Conservation (phyloP, 208 protist species). For the Leishmania arabica region DNA sequence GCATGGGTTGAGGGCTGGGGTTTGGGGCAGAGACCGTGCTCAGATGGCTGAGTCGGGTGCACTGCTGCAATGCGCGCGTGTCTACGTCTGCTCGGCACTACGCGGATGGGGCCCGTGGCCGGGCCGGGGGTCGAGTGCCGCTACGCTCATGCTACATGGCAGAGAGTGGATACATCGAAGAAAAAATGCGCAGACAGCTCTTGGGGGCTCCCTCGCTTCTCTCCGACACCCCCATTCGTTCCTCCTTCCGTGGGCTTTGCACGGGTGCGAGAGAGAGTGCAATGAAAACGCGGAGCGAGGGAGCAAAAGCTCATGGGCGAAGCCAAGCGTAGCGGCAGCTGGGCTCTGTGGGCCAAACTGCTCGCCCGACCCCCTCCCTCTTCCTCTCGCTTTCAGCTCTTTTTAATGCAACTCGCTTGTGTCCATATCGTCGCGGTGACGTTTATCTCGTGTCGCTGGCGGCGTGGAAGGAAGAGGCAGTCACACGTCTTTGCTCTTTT, state of each 20-base stretch:
- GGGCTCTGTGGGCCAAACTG: no score
- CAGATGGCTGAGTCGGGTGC: no score
- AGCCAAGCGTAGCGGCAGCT: neutral
- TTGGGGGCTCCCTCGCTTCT: neutral
- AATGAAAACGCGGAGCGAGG: neutral
- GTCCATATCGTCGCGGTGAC: neutral
- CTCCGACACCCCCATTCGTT: neutral
- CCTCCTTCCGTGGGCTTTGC: neutral
- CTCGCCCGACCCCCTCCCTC: neutral
- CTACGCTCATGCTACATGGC: no score
- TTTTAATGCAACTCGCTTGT: neutral
- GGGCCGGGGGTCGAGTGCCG: no score
- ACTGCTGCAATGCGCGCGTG: no score
- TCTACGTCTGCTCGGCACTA: no score
- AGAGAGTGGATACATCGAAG: neutral
- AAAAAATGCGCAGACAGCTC: neutral
- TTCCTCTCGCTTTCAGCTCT: neutral
- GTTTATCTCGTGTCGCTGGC: neutral
- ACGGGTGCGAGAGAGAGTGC: neutral
- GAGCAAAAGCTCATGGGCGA: neutral
- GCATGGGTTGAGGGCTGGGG: no score
- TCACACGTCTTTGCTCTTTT: neutral
- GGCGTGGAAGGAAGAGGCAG: neutral
- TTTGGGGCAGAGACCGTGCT: no score
- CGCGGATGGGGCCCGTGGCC: no score